These are phyloP conservation scores for Syzygium grande DNA, from an alignment of 345 rosid species.

Conservation along the genomic window DNA sequence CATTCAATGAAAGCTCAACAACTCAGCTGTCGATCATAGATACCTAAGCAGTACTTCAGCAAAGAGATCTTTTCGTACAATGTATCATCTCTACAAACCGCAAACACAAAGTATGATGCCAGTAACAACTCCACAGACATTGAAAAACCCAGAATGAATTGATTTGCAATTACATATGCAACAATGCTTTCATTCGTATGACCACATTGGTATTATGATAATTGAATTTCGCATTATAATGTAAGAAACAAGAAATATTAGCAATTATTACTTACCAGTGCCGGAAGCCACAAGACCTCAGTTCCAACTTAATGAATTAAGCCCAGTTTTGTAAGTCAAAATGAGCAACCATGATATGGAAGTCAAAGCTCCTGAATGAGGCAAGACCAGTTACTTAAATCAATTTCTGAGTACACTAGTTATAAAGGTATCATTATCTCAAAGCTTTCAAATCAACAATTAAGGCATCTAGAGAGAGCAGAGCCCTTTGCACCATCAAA, in stretches of 20 bases:
- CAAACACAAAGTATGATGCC: not conserved
- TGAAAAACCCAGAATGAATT: not conserved
- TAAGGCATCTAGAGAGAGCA: not conserved
- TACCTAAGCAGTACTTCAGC: not conserved
- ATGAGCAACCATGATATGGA: not conserved
- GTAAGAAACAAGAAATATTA: not conserved
- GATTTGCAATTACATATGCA: not conserved
- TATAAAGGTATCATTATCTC: not conserved
- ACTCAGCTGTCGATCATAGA: not conserved
- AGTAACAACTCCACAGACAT: not conserved
- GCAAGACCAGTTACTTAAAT: not conserved
- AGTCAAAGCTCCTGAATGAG: not conserved
- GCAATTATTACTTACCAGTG: not conserved
- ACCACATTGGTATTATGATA: not conserved
- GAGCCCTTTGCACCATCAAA: not conserved
- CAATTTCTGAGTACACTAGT: not conserved
- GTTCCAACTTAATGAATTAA: not conserved
- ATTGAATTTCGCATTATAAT: not conserved
- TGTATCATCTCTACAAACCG: not conserved
- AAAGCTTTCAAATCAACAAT: not conserved
- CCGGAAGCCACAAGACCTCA: not conserved
- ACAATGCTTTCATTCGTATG: not conserved
- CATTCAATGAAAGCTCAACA: not conserved
- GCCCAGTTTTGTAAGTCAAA: not conserved
- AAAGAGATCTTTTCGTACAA: not conserved